Evolutionary conservation across 768 basidiomycete genomes (phyloP), one percentile per base, ranked within the genome.

Genomic region (Rhizopogon vulgaris): DNA sequence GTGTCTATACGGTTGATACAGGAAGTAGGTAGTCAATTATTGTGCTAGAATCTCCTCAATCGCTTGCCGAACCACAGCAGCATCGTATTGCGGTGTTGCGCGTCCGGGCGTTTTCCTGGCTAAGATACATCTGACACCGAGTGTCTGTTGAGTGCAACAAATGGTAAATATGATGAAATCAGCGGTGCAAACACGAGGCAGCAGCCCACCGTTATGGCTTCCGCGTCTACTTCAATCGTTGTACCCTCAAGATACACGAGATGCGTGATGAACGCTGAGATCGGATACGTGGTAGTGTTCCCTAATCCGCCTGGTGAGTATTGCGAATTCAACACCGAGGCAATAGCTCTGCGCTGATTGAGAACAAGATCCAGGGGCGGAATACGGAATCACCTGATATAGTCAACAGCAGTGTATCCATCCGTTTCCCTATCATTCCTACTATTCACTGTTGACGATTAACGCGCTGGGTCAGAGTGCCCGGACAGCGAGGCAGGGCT

Each of bases 351-450:
- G 59, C 18, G 46, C 17, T 39, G 49, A 42, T 49, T 53, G 52
- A 59, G 46, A 52, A 51, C 27, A 54, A 48, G 6, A 38, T 39
- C 27, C 39, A 43, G 56, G 39, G 27, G 57, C 49, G 38, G 18
- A 30, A 49, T 41, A 39, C 49, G 48, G 5, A 59, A 74, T 59
- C 59, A 90, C 88, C 71, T 74, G 59, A 97, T 80, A 63, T 95
- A 95, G 69, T 94, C 88, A 3, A 79, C 74, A 0, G 91, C 94
- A 5, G 78, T 81, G 64, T 94, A 95, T 6, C 83, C 87, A 25
- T 83, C 79, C 0, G 94, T 96, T 69, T 97, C 94, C 51, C 94
- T 77, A 62, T 97, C 94, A 60, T 95, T 96, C 57, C 76, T 78
- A 11, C 80, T 74, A 63, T 96, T 97, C 52, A 97, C 94, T 95